These are phyloP conservation scores for Flueggea neowawraea DNA, from an alignment of 441 rosid species.

Conservation along the genomic window DNA sequence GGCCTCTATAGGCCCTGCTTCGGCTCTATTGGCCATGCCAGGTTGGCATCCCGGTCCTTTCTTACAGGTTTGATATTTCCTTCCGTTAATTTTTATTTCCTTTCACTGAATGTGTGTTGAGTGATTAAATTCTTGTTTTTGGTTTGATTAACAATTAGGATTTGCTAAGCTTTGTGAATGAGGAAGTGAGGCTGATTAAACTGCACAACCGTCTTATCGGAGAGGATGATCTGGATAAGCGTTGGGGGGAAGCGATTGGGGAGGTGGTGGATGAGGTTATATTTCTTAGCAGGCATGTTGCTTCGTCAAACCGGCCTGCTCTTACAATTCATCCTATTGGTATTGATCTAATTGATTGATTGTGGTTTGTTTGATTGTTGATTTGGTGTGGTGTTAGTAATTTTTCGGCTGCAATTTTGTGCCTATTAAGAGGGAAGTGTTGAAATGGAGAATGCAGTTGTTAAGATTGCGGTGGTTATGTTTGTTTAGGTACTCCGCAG, in stretches of 20 bases:
- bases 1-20: conserved; percentile 72
- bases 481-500: conserved; percentile 59
- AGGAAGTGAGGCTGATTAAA: conserved; percentile 50
- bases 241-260: conserved; percentile 72
- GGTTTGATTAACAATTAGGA: conserved; percentile 23
- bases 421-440: background rate
- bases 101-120: background rate
- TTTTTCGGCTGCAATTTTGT: too few relatives aligned
- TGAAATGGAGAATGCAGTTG: conserved; percentile 9
- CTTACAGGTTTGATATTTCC: conserved; percentile 32
- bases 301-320: conserved; percentile 67
- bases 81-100: background rate
- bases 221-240: conserved; percentile 60
- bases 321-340: conserved; percentile 72
- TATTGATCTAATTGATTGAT: background rate
- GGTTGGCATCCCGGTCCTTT: conserved; percentile 53
- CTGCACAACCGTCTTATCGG: conserved; percentile 44
- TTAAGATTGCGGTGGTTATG: conserved; percentile 3
- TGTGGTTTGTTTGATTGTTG: too few relatives aligned
- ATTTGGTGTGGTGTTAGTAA: too few relatives aligned
- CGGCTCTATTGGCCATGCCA: conserved; percentile 59
- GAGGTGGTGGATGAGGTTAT: conserved; percentile 68
- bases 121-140: background rate
- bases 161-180: conserved; percentile 45
- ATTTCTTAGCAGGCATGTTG: conserved; percentile 75